Percentiles rank a stretch among this genome's conserved stretches.
Evolutionary conservation across 495 filamentous ascomycete species (phyloP).

Genomic region (Hypoxylon trugodes): DNA sequence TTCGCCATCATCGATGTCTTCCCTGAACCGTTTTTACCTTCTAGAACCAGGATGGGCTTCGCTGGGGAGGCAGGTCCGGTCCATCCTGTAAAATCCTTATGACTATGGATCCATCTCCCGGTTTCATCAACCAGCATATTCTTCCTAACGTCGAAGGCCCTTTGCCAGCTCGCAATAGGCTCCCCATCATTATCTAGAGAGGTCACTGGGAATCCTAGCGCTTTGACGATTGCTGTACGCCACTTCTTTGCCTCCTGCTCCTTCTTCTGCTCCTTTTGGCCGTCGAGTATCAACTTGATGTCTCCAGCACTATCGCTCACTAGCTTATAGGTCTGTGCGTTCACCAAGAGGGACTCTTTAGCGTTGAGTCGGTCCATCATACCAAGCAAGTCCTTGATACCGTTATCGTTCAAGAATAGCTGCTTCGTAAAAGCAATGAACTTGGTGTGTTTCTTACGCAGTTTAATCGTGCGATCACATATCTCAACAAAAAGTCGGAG

Average conservation of each 20-base stretch:
- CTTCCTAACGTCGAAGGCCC: constrained; percentile 46
- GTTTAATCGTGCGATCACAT: constrained; percentile 49
- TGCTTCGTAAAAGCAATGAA: constrained; percentile 47
- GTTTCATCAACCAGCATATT: constrained; percentile 47
- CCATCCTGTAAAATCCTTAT: constrained; percentile 45
- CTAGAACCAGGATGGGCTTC: constrained; percentile 42
- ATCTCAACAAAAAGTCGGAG: constrained; percentile 53
- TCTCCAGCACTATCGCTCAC: constrained; percentile 47
- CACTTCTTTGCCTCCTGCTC: constrained; percentile 48
- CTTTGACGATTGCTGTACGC: constrained; percentile 43
- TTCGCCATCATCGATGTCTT: constrained; percentile 52
- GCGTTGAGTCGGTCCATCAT: constrained; percentile 50
- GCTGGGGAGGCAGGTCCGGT: constrained; percentile 29
- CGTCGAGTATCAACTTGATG: constrained; percentile 46
- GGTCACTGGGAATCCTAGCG: constrained; percentile 46
- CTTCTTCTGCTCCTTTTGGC: constrained; percentile 45
- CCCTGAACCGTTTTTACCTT: constrained; percentile 47
- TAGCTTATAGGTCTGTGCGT: constrained; percentile 49
- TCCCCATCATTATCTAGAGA: constrained; percentile 46
- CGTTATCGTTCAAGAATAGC: constrained; percentile 51
- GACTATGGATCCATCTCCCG: constrained; percentile 45
- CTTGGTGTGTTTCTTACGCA: constrained; percentile 46
- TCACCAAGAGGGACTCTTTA: constrained; percentile 48
- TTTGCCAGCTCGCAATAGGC: constrained; percentile 49
- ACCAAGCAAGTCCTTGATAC: constrained; percentile 46